These are phyloP conservation scores for Pyropia haitanensis DNA, from an alignment of 23 red algal genomes.

Conservation along the genomic window DNA sequence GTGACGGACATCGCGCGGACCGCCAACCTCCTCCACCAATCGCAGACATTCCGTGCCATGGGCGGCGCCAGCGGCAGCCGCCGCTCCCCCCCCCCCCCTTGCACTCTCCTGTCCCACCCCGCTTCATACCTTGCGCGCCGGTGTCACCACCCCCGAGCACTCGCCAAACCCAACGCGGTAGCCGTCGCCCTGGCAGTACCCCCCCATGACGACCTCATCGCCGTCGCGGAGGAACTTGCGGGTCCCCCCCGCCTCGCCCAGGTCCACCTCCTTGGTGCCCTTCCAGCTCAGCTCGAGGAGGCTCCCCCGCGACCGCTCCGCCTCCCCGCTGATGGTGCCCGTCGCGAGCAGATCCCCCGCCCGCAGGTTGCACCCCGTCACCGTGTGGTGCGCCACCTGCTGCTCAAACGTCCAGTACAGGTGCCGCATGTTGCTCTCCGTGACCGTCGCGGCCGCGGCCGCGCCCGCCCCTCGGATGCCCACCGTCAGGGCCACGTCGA, in stretches of 20 bases:
- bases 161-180: slow-evolving; percentile 27
- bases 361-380: slow-evolving; percentile 43
- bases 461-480: not conserved
- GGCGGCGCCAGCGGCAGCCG: no score
- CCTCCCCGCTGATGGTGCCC: slow-evolving; percentile 26
- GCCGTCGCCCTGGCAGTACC: slow-evolving; percentile 14
- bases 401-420: slow-evolving; percentile 62
- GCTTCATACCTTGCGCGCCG: not conserved
- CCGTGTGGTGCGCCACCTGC: slow-evolving; percentile 39
- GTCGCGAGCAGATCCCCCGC: slow-evolving; percentile 29
- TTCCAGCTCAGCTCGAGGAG: slow-evolving; percentile 64
- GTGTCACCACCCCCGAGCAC: slow-evolving; percentile 17
- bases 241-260: slow-evolving; percentile 13
- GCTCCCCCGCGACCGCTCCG: slow-evolving; percentile 4
- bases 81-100: no score
- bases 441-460: not conserved
- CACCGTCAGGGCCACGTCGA: not conserved
- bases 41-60: no score
- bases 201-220: slow-evolving; percentile 43
- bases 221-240: slow-evolving; percentile 56
- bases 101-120: no score
- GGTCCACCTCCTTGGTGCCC: slow-evolving; percentile 28
- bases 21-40: no score
- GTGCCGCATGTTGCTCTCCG: slow-evolving; percentile 19
- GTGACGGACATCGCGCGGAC: no score